Conservation (phyloP, 176 grass and related monocot genomes). For the Zoysia pacifica region DNA sequence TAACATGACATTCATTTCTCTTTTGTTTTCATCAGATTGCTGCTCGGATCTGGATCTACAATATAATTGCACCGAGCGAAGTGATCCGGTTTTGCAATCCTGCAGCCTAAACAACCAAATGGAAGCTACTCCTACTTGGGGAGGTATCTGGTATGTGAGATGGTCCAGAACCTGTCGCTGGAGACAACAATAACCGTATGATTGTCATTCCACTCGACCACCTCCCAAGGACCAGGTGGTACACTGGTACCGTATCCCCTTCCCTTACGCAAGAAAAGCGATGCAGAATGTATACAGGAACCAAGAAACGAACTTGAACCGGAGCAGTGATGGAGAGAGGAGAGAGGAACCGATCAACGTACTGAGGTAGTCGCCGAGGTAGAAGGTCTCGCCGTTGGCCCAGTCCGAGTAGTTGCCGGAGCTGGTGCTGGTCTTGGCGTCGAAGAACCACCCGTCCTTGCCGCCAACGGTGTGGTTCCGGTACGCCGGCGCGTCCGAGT, state of each 20-base stretch:
- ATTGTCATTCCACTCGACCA: background rate
- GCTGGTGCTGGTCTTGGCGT: slow-evolving; percentile 48
- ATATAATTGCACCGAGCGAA: background rate
- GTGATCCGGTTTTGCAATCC: background rate
- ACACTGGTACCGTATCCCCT: background rate
- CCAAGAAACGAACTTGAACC: background rate
- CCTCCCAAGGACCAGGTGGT: background rate
- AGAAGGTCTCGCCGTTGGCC: slow-evolving; percentile 68
- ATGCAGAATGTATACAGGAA: background rate
- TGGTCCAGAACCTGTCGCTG: background rate
- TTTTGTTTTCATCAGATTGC: background rate
- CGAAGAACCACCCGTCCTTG: slow-evolving; percentile 71
- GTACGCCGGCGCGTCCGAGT: slow-evolving; percentile 38
- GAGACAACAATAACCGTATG: background rate
- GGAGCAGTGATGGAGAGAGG: background rate
- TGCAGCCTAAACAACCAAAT: background rate
- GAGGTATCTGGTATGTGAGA: background rate
- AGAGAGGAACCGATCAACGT: background rate
- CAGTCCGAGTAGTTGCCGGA: slow-evolving; percentile 73
- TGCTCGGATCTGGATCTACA: background rate
- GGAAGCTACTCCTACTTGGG: background rate
- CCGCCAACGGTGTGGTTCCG: slow-evolving; percentile 78
- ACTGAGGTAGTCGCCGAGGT: slow-evolving; percentile 69
- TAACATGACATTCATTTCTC: background rate
- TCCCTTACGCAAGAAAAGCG: background rate